These are phyloP conservation scores for Leccinellum luteum DNA, from an alignment of 768 basidiomycete genomes.

Conservation along the genomic window DNA sequence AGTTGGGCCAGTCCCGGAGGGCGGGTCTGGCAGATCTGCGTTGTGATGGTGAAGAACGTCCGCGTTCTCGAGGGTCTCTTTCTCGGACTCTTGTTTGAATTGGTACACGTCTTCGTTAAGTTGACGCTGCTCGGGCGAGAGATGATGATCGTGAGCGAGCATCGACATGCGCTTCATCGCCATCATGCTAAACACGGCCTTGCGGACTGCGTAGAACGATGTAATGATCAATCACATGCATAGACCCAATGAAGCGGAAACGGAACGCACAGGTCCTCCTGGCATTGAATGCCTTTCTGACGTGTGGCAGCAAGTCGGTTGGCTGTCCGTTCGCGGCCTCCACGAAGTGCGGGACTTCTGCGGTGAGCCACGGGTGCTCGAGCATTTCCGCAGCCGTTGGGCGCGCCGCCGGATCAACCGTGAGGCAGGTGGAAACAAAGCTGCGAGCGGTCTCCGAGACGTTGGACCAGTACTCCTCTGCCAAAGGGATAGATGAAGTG, in stretches of 20 bases:
- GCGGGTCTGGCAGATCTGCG: slow-evolving; percentile 4
- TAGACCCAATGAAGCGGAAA: not conserved
- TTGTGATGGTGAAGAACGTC: slow-evolving; percentile 53
- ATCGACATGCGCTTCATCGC: slow-evolving; percentile 79
- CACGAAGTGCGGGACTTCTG: slow-evolving; percentile 67
- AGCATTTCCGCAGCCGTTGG: slow-evolving; percentile 77
- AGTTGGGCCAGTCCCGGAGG: not conserved
- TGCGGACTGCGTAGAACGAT: slow-evolving; percentile 60
- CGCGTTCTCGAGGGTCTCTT: slow-evolving; percentile 38
- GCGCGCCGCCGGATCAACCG: slow-evolving; percentile 75
- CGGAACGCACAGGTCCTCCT: slow-evolving; percentile 70
- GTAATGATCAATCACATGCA: not conserved
- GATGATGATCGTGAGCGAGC: slow-evolving; percentile 35
- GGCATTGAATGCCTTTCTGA: slow-evolving; percentile 89
- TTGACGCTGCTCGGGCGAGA: slow-evolving; percentile 43
- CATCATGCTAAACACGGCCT: slow-evolving; percentile 82
- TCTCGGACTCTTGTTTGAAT: slow-evolving; percentile 82
- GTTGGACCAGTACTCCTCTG: slow-evolving; percentile 80
- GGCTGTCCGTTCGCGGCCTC: slow-evolving; percentile 53
- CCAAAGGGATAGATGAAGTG: slow-evolving; percentile 6
- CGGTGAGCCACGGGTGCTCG: slow-evolving; percentile 66
- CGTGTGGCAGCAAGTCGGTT: slow-evolving; percentile 80
- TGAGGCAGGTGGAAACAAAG: slow-evolving; percentile 82
- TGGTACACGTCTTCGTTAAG: slow-evolving; percentile 59
- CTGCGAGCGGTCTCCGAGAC: slow-evolving; percentile 80